A percentile compares a stretch with the other conserved stretches of the same genome.
phyloP scores from a whole-genome alignment of 441 rosid genomes.

The Gossypium schwendimanii region DNA sequence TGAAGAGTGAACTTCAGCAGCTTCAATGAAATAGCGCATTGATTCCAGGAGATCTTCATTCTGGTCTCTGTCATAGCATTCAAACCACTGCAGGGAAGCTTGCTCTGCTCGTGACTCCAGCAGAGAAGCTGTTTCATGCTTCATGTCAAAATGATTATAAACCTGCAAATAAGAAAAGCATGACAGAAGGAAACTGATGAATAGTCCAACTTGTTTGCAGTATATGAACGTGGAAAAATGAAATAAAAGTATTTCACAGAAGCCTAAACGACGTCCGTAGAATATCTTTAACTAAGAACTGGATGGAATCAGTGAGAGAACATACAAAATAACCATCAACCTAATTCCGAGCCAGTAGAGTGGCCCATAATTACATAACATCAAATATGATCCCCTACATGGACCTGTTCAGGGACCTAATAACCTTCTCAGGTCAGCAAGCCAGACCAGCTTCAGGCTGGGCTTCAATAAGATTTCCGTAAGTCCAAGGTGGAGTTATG shows the following conservation, averaged over 20 bases:
- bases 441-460: neutral
- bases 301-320: neutral
- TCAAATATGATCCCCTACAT: neutral
- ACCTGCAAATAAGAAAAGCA: slow-evolving; percentile 48
- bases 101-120: slow-evolving; percentile 78
- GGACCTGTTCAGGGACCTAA: neutral
- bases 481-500: neutral
- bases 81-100: slow-evolving; percentile 75
- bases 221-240: neutral
- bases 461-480: neutral
- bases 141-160: slow-evolving; percentile 94
- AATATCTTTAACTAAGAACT: neutral
- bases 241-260: slow-evolving; percentile 1
- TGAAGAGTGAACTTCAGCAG: slow-evolving; percentile 87
- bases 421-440: neutral
- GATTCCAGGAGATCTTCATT: slow-evolving; percentile 92
- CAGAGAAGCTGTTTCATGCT: slow-evolving; percentile 87
- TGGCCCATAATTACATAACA: neutral
- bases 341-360: neutral
- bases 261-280: neutral
- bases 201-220: neutral
- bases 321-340: slow-evolving; percentile 1
- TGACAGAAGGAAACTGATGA: neutral
- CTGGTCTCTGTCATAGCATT: slow-evolving; percentile 72
- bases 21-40: slow-evolving; percentile 91